phyloP scores from a whole-genome alignment of 768 basidiomycete species.

The Cystobasidiopsis lactophilus region DNA sequence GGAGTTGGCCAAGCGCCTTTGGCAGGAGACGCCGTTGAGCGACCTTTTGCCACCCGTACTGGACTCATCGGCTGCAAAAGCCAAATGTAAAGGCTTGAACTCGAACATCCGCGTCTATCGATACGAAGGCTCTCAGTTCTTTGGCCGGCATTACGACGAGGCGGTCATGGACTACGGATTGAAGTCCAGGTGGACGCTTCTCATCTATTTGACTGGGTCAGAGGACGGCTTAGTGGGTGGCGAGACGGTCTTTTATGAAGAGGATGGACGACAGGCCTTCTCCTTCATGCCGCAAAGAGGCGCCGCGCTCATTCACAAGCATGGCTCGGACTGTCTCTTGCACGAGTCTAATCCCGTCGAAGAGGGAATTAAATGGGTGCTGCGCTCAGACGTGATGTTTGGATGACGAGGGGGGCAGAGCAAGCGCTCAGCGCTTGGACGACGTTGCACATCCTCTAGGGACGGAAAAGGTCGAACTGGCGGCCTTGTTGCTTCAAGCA shows the following conservation, averaged over 20 bases:
- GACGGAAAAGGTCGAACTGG: no score
- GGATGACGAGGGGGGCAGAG: slow-evolving; percentile 34
- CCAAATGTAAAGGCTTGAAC: slow-evolving; percentile 31
- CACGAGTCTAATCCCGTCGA: slow-evolving; percentile 32
- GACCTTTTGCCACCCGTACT: not conserved
- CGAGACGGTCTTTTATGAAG: slow-evolving; percentile 45
- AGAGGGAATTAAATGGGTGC: slow-evolving; percentile 45
- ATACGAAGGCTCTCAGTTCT: slow-evolving; percentile 23
- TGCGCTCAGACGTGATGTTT: slow-evolving; percentile 23
- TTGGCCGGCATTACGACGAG: slow-evolving; percentile 48
- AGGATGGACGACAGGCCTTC: not conserved
- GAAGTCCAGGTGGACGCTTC: slow-evolving; percentile 42
- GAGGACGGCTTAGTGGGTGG: slow-evolving; percentile 40
- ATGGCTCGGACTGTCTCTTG: slow-evolving; percentile 35
- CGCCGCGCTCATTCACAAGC: slow-evolving; percentile 27
- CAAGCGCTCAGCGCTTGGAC: no score
- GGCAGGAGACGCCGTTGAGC: slow-evolving; percentile 7
- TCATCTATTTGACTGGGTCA: slow-evolving; percentile 47
- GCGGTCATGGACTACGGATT: slow-evolving; percentile 27
- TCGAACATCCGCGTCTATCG: slow-evolving; percentile 38
- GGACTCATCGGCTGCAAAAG: not conserved
- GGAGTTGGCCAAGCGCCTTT: slow-evolving; percentile 37
- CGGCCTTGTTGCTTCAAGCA: no score
- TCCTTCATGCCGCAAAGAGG: slow-evolving; percentile 9
- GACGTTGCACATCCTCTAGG: no score